These are phyloP conservation scores for Ganoderma multipileum DNA, from an alignment of 1,284 basidiomycete species.

Conservation along the genomic window DNA sequence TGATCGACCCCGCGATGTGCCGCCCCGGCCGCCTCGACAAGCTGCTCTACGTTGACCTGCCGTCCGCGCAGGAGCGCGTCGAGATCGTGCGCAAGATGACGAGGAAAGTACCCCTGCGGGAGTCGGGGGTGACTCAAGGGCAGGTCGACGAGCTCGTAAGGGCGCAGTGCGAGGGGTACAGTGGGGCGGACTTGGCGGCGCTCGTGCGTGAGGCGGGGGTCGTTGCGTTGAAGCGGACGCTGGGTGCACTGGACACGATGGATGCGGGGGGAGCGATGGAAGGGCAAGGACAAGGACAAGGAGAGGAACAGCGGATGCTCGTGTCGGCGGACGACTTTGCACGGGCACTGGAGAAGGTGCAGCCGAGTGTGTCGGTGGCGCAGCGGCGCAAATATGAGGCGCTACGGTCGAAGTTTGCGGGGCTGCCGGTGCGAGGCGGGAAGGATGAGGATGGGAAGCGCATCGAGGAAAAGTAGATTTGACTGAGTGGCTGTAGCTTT, in stretches of 20 bases:
- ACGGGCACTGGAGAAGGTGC: constrained; percentile 81
- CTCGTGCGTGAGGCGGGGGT: constrained; percentile 93
- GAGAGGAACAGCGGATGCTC: constrained; percentile 38
- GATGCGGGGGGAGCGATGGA: constrained; percentile 40
- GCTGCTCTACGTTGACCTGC: constrained; percentile 95
- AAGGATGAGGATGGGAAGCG: constrained; percentile 15
- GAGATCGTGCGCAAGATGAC: constrained; percentile 87
- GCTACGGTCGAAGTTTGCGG: constrained; percentile 82
- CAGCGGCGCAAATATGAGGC: constrained; percentile 88
- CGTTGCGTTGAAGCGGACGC: constrained; percentile 74
- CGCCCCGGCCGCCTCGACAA: constrained; percentile 96
- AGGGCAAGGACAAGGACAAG: constrained; percentile 2
- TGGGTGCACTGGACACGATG: constrained; percentile 70
- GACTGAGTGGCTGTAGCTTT: too few species aligned
- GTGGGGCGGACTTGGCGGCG: constrained; percentile 89
- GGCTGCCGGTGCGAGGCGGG: constrained; percentile 58
- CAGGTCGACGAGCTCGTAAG: constrained; percentile 57
- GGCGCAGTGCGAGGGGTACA: constrained; percentile 84
- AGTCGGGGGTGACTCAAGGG: constrained; percentile 37
- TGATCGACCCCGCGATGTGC: constrained; percentile 99
- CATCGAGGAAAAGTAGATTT: background rate
- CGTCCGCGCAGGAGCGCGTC: constrained; percentile 76
- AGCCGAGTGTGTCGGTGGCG: constrained; percentile 83
- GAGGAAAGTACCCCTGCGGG: constrained; percentile 81
- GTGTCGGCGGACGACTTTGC: constrained; percentile 77